phyloP scores from a whole-genome alignment of 1,139 yeast genomes.

The Candida albicans region DNA sequence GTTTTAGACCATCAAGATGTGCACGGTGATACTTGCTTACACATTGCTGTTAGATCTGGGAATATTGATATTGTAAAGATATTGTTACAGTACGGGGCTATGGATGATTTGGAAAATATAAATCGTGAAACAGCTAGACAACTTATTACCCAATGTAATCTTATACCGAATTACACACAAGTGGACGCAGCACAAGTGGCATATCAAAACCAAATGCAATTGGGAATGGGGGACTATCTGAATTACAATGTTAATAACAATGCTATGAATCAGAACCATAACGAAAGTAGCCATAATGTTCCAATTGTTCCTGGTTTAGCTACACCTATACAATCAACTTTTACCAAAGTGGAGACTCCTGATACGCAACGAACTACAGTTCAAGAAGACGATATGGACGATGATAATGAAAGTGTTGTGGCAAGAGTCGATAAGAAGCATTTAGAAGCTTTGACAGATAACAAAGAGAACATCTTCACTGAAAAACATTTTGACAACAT shows the following conservation, averaged over 20 bases:
- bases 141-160: constrained; percentile 28
- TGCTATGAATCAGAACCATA: constrained; percentile 5
- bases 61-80: constrained; percentile 39
- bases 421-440: constrained; percentile 36
- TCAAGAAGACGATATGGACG: constrained; percentile 42
- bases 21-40: constrained; percentile 68
- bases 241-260: constrained; percentile 12
- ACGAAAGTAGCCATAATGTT: background rate
- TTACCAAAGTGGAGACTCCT: constrained; percentile 38
- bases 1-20: constrained; percentile 69
- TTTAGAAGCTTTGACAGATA: constrained; percentile 32
- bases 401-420: constrained; percentile 21
- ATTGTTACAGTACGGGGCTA: constrained; percentile 46
- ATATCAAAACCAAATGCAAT: constrained; percentile 12
- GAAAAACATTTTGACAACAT: constrained; percentile 24
- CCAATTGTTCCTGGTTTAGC: constrained; percentile 21
- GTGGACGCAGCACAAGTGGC: constrained; percentile 7
- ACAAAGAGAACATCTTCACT: constrained; percentile 45
- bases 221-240: constrained; percentile 12
- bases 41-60: constrained; percentile 54
- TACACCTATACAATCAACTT: constrained; percentile 39
- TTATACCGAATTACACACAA: constrained; percentile 19
- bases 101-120: constrained; percentile 45
- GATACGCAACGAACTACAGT: constrained; percentile 50
- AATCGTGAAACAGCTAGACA: constrained; percentile 41